These are phyloP conservation scores for Sugiyamaella castrensis DNA, from an alignment of 1,139 yeast genomes.

Conservation along the genomic window DNA sequence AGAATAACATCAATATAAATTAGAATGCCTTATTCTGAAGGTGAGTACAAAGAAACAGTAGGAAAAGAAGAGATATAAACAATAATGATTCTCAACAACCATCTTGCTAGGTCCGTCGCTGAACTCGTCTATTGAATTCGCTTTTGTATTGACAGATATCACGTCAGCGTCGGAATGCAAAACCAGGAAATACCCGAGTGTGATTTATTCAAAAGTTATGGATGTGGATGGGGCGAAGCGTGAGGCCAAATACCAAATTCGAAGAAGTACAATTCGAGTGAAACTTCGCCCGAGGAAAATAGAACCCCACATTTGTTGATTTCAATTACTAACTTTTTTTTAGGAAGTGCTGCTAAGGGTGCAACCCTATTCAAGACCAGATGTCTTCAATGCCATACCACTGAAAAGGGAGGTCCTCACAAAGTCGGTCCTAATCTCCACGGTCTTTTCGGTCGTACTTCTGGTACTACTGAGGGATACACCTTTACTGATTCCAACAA, in stretches of 20 bases:
- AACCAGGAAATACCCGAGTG: too few relatives aligned
- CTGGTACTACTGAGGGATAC: constrained; percentile 91
- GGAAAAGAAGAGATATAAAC: background rate
- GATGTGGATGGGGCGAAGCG: too few relatives aligned
- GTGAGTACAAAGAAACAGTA: constrained; percentile 12
- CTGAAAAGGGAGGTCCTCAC: constrained; percentile 94
- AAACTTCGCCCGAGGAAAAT: too few relatives aligned
- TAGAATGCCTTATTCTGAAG: constrained; percentile 20
- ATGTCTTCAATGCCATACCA: constrained; percentile 98
- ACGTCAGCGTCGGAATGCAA: too few relatives aligned
- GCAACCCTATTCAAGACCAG: constrained; percentile 97
- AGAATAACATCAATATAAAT: background rate
- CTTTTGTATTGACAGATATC: too few relatives aligned
- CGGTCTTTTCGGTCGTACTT: constrained; percentile 88
- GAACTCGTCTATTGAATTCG: too few relatives aligned
- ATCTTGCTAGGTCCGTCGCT: too few relatives aligned
- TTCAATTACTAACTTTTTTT: constrained; percentile 1
- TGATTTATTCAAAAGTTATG: too few relatives aligned
- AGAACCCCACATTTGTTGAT: too few relatives aligned
- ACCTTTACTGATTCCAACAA: constrained; percentile 98
- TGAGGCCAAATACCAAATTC: too few relatives aligned
- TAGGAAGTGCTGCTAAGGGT: constrained; percentile 93
- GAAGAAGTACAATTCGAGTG: too few relatives aligned
- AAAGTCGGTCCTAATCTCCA: constrained; percentile 99
- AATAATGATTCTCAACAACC: too few relatives aligned